Evolutionary conservation across 192 early-diverging fungal genomes (phyloP).

Genomic region (Umbelopsis sp.): DNA sequence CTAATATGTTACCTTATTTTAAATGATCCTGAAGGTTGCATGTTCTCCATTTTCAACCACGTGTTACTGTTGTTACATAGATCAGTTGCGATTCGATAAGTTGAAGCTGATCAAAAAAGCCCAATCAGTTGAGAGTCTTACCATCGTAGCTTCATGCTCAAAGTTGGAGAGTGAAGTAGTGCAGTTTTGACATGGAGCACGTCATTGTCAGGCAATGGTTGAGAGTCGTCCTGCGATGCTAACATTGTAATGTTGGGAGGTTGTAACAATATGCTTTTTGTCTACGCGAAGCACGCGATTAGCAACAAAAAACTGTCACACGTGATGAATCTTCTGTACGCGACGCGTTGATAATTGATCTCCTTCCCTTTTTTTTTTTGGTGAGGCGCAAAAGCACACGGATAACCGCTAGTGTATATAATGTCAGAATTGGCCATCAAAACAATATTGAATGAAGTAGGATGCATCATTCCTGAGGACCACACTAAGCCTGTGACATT

Average conservation of each 20-base stretch:
- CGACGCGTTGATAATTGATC: not conserved
- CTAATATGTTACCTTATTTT: constrained; percentile 60
- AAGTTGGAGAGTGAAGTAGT: not conserved
- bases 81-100: not conserved
- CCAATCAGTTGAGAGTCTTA: not conserved
- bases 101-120: not conserved
- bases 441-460: not conserved
- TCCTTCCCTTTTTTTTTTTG: not conserved
- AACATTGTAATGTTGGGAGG: constrained; percentile 1
- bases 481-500: not conserved
- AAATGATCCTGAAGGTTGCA: constrained; percentile 78
- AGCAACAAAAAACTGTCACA: not conserved
- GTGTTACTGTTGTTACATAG: constrained; percentile 49
- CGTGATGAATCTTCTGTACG: not conserved
- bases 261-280: not conserved
- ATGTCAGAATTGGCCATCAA: not conserved
- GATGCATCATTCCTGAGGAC: not conserved
- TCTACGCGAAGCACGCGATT: not conserved
- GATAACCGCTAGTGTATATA: not conserved
- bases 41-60: constrained; percentile 76
- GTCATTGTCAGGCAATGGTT: not conserved
- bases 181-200: constrained; percentile 3
- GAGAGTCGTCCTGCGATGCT: constrained; percentile 14
- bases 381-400: not conserved
- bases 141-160: constrained; percentile 15